phyloP scores from a whole-genome alignment of 495 filamentous ascomycete species.

The Symbiotaphrina buchneri region DNA sequence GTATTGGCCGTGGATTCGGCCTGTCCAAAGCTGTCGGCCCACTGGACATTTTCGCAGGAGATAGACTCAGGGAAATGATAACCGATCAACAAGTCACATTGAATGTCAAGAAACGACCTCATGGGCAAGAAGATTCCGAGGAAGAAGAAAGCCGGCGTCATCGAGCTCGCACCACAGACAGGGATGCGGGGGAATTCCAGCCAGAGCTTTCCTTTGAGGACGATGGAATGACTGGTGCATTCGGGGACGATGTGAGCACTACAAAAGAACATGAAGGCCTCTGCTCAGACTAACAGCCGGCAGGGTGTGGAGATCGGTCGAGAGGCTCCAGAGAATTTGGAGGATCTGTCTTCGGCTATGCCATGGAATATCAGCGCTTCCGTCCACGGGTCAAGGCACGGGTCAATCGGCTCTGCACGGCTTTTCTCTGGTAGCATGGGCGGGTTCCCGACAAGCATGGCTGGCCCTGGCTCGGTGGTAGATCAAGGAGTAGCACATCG shows the following conservation, averaged over 20 bases:
- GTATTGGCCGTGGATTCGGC: conserved; percentile 26
- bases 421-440: conserved; percentile 13
- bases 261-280: conserved; percentile 4
- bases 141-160: too few species aligned
- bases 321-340: conserved; percentile 31
- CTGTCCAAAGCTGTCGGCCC: conserved; percentile 16
- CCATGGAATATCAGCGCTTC: conserved; percentile 52
- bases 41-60: conserved; percentile 30
- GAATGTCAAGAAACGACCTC: too few species aligned
- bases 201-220: too few species aligned
- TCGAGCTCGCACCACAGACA: conserved; percentile 17
- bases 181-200: too few species aligned
- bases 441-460: conserved; percentile 9
- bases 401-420: conserved; percentile 13
- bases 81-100: conserved; percentile 4
- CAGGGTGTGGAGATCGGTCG: conserved; percentile 37
- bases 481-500: conserved; percentile 6
- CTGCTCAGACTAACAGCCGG: background rate
- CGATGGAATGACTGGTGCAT: conserved; percentile 14
- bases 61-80: conserved; percentile 23
- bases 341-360: conserved; percentile 35
- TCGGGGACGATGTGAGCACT: conserved; percentile 11
- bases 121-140: too few species aligned
- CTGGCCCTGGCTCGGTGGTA: conserved; percentile 6
- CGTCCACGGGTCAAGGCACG: conserved; percentile 27